Evolutionary conservation across 495 filamentous ascomycete genomes (phyloP).

Genomic region (Cenococcum geophilum): DNA sequence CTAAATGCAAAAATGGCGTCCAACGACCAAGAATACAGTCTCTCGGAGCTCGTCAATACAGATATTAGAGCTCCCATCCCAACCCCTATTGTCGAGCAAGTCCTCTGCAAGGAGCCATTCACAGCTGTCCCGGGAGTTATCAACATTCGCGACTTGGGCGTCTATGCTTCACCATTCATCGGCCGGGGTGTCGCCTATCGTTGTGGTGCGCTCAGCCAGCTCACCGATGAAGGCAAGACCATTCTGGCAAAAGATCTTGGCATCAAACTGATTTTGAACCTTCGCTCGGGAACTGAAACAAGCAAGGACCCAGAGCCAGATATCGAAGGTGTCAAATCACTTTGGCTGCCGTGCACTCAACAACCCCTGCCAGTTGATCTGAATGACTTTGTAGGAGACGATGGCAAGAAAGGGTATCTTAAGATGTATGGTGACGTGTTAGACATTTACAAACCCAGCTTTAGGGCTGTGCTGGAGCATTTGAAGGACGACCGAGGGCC

Average conservation of each 20-base stretch:
- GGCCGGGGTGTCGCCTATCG: conserved; percentile 50
- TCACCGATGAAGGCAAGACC: conserved; percentile 47
- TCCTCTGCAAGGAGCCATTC: conserved; percentile 44
- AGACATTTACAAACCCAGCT: conserved; percentile 42
- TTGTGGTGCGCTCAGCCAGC: conserved; percentile 50
- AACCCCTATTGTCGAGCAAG: background rate
- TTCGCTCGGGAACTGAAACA: conserved; percentile 53
- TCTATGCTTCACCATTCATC: conserved; percentile 43
- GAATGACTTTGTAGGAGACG: conserved; percentile 12
- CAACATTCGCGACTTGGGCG: conserved; percentile 58
- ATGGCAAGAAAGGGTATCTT: conserved; percentile 14
- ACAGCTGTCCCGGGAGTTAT: conserved; percentile 45
- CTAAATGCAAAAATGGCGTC: background rate
- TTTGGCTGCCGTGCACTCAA: conserved; percentile 1
- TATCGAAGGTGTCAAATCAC: conserved; percentile 34
- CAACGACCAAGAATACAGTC: background rate
- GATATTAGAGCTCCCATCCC: conserved; percentile 11
- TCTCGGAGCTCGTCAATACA: conserved; percentile 9
- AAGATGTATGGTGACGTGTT: conserved; percentile 30
- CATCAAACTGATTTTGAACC: conserved; percentile 58
- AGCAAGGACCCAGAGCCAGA: conserved; percentile 34
- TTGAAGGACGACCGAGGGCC: conserved; percentile 41
- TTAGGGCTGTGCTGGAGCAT: conserved; percentile 39
- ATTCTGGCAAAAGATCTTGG: conserved; percentile 47
- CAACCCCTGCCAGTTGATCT: conserved; percentile 9